These are phyloP conservation scores for Acanthamoeba sp. DNA, from an alignment of 208 protist species.

Conservation along the genomic window DNA sequence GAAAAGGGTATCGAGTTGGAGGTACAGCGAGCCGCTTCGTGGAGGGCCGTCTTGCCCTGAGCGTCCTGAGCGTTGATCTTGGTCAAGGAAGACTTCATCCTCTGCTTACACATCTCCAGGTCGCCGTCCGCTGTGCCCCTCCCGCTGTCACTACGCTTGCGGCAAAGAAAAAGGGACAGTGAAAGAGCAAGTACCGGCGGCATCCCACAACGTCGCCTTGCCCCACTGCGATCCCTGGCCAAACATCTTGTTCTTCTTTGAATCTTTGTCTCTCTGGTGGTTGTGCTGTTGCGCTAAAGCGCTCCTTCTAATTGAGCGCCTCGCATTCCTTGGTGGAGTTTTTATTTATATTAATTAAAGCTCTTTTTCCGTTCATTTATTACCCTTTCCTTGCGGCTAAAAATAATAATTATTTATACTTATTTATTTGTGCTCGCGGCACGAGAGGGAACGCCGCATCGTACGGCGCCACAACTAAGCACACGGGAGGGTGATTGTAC, in stretches of 20 bases:
- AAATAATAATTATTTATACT: no score
- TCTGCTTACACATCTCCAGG: constrained; percentile 51
- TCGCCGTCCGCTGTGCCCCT: neutral
- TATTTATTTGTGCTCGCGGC: no score
- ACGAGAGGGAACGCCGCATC: no score
- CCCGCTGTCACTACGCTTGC: neutral
- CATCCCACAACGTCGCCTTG: constrained; percentile 35
- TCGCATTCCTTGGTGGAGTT: no score
- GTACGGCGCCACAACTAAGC: no score
- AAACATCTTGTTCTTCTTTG: neutral
- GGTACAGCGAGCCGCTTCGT: constrained; percentile 39
- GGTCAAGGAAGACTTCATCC: constrained; percentile 43
- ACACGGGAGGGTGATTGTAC: neutral
- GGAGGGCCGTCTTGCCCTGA: constrained; percentile 29
- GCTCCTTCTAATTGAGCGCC: neutral
- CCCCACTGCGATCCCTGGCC: constrained; percentile 56
- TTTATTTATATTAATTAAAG: no score
- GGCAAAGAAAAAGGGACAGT: neutral
- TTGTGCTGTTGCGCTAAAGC: neutral
- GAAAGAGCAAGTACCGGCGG: neutral
- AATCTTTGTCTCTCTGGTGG: neutral
- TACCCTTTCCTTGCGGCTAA: no score
- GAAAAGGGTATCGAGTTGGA: no score
- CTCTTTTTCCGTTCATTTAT: no score
- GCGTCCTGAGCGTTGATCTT: constrained; percentile 43